Evolutionary conservation across 148 eudicot genomes (phyloP), one percentile per base, ranked within the genome.

Genomic region (Drosera capensis): DNA sequence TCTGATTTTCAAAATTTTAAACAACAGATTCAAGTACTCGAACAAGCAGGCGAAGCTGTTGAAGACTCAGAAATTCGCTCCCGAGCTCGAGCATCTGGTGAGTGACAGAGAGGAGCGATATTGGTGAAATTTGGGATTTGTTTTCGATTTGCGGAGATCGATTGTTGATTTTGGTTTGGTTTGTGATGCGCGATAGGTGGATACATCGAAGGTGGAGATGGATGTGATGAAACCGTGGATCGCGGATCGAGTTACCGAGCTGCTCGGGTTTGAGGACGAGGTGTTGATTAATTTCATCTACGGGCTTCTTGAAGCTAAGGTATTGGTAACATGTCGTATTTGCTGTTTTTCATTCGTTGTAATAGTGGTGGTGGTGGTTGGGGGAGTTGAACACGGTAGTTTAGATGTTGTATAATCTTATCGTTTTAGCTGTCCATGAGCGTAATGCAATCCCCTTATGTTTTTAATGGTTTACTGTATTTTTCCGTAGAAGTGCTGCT

Each of bases 201-300:
- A 90, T 55, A 67, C 66, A 39, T 16, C 88, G 13, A 90, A 90
- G 55, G 99, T 85, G 59, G 78, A 90, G 72, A 90, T 85, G 85
- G 99, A 90, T 64, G 95, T 90, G 9, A 59, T 85, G 59, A 73
- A 57, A 60, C 99, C 99, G 2, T 90, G 95, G 99, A 90, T 90
- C 43, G 95, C 99, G 1, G 60, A 64, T 37, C 65, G 94, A 23
- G 95, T 77, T 24, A 90, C 99, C 1, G 99, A 85, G 57, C 66
- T 80, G 20, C 86, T 90, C 41, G 99, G 95, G 15, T 90, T 90
- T 30, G 99, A 90, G 60, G 99, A 90, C 51, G 99, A 90, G 72
- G 94, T 85, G 55, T 87, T 85, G 45, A 90, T 85, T 56, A 90
- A 90, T 56, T 81, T 90, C 40, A 90, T 90, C 40, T 67, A 80